A percentile compares a stretch with the other conserved stretches of the same genome.
Conservation (phyloP, 345 rosid genomes). For the Dovyalis caffra region DNA sequence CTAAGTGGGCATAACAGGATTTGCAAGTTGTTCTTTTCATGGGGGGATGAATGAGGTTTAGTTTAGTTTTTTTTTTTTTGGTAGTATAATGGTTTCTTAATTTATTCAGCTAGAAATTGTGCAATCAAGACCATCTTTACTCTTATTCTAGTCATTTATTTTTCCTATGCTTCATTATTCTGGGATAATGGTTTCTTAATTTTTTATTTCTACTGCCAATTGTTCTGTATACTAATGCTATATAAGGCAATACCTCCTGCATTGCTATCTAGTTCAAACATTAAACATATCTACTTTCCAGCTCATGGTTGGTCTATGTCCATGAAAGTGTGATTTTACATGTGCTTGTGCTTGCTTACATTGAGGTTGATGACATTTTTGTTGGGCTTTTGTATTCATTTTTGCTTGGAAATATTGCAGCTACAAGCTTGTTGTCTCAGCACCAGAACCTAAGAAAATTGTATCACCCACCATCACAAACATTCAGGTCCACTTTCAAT, state of each 20-base stretch:
- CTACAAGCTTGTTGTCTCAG: not conserved
- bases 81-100: not conserved
- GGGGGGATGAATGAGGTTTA: not conserved
- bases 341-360: not conserved
- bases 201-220: not conserved
- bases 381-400: not conserved
- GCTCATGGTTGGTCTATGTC: not conserved
- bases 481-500: conserved; percentile 62
- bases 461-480: conserved; percentile 77
- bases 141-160: not conserved
- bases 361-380: not conserved
- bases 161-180: not conserved
- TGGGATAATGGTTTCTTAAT: not conserved
- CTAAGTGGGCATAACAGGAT: not conserved
- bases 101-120: not conserved
- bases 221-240: not conserved
- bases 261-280: not conserved
- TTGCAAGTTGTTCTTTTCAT: not conserved
- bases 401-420: not conserved
- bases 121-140: not conserved
- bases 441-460: conserved; percentile 75
- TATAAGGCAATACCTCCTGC: not conserved
- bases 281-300: not conserved
- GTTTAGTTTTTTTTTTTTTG: not conserved
- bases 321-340: not conserved